Percentiles rank a stretch among this genome's conserved stretches.
phyloP scores from a whole-genome alignment of 2,329 filamentous ascomycete genomes.

The Setomelanomma holmii region DNA sequence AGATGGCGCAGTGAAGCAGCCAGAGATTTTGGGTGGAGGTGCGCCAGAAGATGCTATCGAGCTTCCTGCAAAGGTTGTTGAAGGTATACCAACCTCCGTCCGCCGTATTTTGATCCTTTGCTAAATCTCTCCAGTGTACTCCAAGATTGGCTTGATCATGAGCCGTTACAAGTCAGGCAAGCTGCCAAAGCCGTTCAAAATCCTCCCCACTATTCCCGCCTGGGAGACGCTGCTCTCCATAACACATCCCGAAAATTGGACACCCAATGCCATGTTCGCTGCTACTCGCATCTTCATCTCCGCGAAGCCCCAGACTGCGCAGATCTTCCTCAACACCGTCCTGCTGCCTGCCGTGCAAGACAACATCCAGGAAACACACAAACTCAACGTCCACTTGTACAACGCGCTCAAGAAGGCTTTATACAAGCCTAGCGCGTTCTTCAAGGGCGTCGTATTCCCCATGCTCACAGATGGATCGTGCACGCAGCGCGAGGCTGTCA shows the following conservation, averaged over 20 bases:
- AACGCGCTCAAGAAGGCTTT: conserved; percentile 89
- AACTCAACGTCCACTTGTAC: conserved; percentile 95
- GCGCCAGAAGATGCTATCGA: conserved; percentile 81
- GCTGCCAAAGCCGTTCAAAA: conserved; percentile 96
- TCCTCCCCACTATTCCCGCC: conserved; percentile 87
- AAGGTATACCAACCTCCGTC: conserved; percentile 50
- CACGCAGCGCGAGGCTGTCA: conserved; percentile 89
- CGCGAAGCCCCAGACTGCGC: conserved; percentile 77
- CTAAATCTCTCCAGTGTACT: conserved; percentile 67
- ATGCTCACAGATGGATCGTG: conserved; percentile 85
- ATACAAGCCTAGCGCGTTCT: conserved; percentile 95
- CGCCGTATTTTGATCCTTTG: neutral
- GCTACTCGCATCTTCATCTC: conserved; percentile 93
- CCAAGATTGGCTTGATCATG: conserved; percentile 88
- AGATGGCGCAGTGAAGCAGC: conserved; percentile 56
- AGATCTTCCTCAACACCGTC: conserved; percentile 85
- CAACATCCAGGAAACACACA: conserved; percentile 92
- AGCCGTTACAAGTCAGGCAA: conserved; percentile 96
- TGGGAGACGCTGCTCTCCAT: conserved; percentile 89
- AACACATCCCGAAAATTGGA: conserved; percentile 81
- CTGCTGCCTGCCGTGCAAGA: conserved; percentile 90
- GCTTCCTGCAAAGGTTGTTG: conserved; percentile 87
- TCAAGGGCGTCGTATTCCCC: conserved; percentile 95
- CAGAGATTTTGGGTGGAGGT: conserved; percentile 60
- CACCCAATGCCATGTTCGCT: conserved; percentile 83